Base-by-base conservation (phyloP, 805 yeast genomes). In the Pichia cephalocereana region DNA sequence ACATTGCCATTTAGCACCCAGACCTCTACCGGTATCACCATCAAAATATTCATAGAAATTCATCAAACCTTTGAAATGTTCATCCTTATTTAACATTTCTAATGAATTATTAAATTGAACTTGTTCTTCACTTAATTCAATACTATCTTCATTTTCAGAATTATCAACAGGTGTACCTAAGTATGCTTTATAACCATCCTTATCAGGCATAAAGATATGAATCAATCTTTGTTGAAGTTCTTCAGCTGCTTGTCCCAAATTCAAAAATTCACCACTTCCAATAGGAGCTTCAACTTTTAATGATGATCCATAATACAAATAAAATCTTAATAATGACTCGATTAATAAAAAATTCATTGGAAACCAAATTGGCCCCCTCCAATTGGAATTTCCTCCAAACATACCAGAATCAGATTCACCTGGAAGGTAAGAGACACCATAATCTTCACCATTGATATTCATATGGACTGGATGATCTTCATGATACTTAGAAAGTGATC, bases 321-420 rank as follows among this genome's bases (percentile, higher is more conserved):
- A 87, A 65, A 87, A 87, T 57, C 96, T 74, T 66, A 89, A 93
- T 57, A 89, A 70, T 0, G 96, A 80, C 69, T 89, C 97, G 49
- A 89, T 86, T 38, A 89, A 69, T 52, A 89, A 70, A 65, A 89
- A 89, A 59, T 84, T 89, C 12, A 86, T 86, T 19, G 97, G 96
- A 73, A 89, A 88, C 97, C 97, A 89, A 56, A 89, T 88, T 15
- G 97, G 96, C 3, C 97, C 97, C 65, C 97, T 76, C 97, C 97
- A 89, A 67, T 89, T 89, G 23, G 96, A 88, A 64, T 89, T 89
- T 50, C 97, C 97, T 45, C 97, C 97, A 74, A 89, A 89, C 78
- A 90, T 77, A 6, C 96, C 96, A 7, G 95, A 83, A 61, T 87
- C 91, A 30, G 95, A 84, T 61, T 87, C 96, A 31, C 95, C 96